Percentiles rank a stretch among this genome's conserved stretches.
Conservation (phyloP, 1,139 yeast genomes). For the Blastobotrys malaysiensis region DNA sequence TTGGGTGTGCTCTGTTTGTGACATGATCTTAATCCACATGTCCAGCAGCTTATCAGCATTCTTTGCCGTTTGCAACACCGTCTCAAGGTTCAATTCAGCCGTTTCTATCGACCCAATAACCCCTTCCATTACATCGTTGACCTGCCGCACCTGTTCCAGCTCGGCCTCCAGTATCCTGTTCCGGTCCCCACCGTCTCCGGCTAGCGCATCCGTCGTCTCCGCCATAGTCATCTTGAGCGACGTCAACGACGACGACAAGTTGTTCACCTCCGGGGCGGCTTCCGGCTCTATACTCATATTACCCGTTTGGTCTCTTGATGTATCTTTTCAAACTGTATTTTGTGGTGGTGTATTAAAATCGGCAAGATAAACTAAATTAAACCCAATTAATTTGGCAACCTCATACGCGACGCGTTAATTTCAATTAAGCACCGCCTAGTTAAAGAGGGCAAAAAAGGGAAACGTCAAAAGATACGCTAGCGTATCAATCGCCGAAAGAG, state of each 20-base stretch:
- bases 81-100: constrained; percentile 22
- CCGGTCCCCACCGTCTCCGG: constrained; percentile 18
- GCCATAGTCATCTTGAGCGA: constrained; percentile 9
- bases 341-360: no score
- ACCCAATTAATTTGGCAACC: no score
- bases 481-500: neutral
- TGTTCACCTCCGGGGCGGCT: constrained; percentile 6
- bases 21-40: constrained; percentile 32
- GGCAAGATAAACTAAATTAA: neutral
- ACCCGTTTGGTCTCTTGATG: neutral
- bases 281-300: neutral
- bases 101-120: constrained; percentile 22
- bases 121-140: constrained; percentile 23
- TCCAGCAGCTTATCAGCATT: constrained; percentile 33
- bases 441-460: no score
- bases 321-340: no score
- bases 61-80: constrained; percentile 24
- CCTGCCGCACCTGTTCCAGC: constrained; percentile 23
- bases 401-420: neutral
- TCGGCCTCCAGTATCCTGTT: constrained; percentile 21
- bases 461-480: no score
- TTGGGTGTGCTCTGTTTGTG: constrained; percentile 35
- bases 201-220: neutral
- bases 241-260: constrained; percentile 11
- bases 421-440: neutral